These are phyloP conservation scores for Singerocomus inundabilis DNA, from an alignment of 1,284 basidiomycete genomes.

Conservation along the genomic window DNA sequence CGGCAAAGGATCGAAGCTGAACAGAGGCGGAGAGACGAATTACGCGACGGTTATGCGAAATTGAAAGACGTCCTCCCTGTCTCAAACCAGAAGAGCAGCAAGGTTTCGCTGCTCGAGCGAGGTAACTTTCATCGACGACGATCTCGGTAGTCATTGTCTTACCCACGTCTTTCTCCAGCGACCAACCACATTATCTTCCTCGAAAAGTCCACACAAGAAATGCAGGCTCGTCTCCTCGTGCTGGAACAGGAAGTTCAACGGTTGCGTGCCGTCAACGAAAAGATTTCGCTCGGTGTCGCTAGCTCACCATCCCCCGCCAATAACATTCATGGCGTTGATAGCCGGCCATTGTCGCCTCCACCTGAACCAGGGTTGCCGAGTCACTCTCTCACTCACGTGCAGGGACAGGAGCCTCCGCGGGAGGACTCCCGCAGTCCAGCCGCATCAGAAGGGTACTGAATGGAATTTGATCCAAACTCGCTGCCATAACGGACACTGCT, in stretches of 20 bases:
- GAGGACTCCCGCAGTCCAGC: slow-evolving; percentile 63
- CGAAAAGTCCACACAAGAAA: slow-evolving; percentile 66
- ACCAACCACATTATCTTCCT: slow-evolving; percentile 71
- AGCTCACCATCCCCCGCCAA: slow-evolving; percentile 51
- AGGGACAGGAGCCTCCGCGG: slow-evolving; percentile 53
- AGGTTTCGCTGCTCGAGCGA: slow-evolving; percentile 83
- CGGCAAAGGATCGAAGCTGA: slow-evolving; percentile 83
- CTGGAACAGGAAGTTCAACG: slow-evolving; percentile 67
- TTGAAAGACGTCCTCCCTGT: slow-evolving; percentile 82
- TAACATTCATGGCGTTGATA: slow-evolving; percentile 42
- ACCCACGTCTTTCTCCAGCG: slow-evolving; percentile 40
- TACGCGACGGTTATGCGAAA: slow-evolving; percentile 83
- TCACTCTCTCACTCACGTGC: slow-evolving; percentile 51
- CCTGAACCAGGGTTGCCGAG: slow-evolving; percentile 47
- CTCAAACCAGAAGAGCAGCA: slow-evolving; percentile 86
- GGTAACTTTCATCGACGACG: slow-evolving; percentile 44
- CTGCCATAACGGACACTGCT: slow-evolving; percentile 24
- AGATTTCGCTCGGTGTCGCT: slow-evolving; percentile 63
- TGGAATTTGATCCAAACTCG: slow-evolving; percentile 15
- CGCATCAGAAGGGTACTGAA: slow-evolving; percentile 49
- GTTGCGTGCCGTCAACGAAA: slow-evolving; percentile 72
- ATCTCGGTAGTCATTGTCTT: slow-evolving; percentile 10
- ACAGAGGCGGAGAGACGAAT: slow-evolving; percentile 81
- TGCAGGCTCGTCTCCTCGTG: slow-evolving; percentile 60
- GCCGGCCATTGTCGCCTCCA: slow-evolving; percentile 61